Evolutionary conservation across 2,329 filamentous ascomycete species (phyloP).

Genomic region (Fusarium continuum): DNA sequence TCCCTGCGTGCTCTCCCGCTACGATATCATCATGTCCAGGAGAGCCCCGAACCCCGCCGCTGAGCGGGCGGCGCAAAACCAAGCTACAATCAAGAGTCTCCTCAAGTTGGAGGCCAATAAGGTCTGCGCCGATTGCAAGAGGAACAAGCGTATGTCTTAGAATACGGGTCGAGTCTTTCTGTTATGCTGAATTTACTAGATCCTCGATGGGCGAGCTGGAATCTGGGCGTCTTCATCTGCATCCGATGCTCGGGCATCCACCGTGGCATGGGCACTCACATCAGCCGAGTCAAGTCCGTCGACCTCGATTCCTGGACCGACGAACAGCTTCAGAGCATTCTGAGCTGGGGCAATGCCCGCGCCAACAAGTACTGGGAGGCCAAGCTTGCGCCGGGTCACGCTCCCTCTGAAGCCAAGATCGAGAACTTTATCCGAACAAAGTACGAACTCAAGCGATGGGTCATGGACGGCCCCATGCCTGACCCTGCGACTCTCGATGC

Average conservation of each 20-base stretch:
- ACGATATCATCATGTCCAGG: constrained; percentile 72
- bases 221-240: constrained; percentile 95
- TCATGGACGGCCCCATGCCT: constrained; percentile 96
- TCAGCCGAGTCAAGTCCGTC: constrained; percentile 97
- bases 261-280: constrained; percentile 98
- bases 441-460: constrained; percentile 98
- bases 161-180: background rate
- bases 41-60: constrained; percentile 79
- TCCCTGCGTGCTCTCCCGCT: background rate
- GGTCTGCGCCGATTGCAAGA: constrained; percentile 97
- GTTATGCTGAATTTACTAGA: constrained; percentile 61
- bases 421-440: constrained; percentile 99
- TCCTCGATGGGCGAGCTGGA: constrained; percentile 99
- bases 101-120: constrained; percentile 97
- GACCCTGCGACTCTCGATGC: constrained; percentile 88
- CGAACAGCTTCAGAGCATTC: constrained; percentile 91
- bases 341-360: constrained; percentile 94
- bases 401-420: constrained; percentile 96
- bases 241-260: constrained; percentile 99
- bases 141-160: constrained; percentile 84
- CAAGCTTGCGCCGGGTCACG: constrained; percentile 89
- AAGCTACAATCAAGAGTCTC: constrained; percentile 91
- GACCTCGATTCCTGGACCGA: constrained; percentile 99
- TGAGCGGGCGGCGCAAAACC: constrained; percentile 91
- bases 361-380: constrained; percentile 99